Percentiles rank a stretch among this genome's conserved stretches.
These are phyloP conservation scores for Pelargonium citronellum DNA, from an alignment of 441 rosid species.

Conservation along the genomic window DNA sequence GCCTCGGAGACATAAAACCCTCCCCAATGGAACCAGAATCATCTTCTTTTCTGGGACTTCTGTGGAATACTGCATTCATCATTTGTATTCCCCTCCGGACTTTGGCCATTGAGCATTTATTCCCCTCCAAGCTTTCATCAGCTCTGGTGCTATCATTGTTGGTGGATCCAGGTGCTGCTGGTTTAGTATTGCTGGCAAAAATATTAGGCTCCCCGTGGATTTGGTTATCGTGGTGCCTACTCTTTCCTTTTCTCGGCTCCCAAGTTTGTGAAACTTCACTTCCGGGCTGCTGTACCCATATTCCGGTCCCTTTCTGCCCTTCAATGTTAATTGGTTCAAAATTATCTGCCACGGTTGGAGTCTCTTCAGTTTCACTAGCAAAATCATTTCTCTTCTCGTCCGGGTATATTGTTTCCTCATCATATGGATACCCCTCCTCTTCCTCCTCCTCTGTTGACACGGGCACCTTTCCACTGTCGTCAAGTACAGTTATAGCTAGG, in stretches of 20 bases:
- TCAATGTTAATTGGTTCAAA: constrained; percentile 73
- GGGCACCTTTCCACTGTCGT: constrained; percentile 45
- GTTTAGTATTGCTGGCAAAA: constrained; percentile 25
- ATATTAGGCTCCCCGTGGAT: constrained; percentile 34
- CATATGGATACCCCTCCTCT: constrained; percentile 30
- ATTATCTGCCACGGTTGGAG: constrained; percentile 48
- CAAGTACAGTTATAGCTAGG: constrained; percentile 63
- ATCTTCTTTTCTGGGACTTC: constrained; percentile 44
- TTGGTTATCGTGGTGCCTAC: constrained; percentile 40
- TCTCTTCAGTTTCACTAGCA: constrained; percentile 30
- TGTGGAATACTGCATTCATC: constrained; percentile 51
- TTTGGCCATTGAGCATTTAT: constrained; percentile 25
- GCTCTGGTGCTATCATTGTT: constrained; percentile 39
- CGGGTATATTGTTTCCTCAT: constrained; percentile 34
- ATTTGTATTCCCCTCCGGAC: constrained; percentile 45
- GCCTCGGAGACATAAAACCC: constrained; percentile 37
- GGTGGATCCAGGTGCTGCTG: constrained; percentile 36
- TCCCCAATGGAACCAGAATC: constrained; percentile 34
- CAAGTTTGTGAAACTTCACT: constrained; percentile 65
- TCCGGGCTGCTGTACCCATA: constrained; percentile 90
- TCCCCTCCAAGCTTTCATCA: constrained; percentile 43
- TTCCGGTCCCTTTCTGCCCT: constrained; percentile 65
- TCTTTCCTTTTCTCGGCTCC: constrained; percentile 85
- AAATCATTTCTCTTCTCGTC: constrained; percentile 42
- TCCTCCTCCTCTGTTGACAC: constrained; percentile 16